Percentiles rank a stretch among this genome's conserved stretches.
These are phyloP conservation scores for Wickerhamomyces mucosus DNA, from an alignment of 805 yeast genomes.

Conservation along the genomic window DNA sequence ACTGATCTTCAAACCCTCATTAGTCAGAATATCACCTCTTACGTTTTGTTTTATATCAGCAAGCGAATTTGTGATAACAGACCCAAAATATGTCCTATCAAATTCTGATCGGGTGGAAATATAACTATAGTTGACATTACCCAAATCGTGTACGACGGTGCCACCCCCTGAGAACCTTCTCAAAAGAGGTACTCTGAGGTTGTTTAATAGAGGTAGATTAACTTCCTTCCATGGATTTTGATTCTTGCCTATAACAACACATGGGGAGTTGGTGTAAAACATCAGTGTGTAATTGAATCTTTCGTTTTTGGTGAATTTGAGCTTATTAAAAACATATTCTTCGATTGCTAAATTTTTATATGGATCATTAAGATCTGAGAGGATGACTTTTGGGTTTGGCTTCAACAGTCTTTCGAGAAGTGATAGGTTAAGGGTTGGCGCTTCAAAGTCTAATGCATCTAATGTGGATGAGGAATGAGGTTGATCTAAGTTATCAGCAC, in stretches of 20 bases:
- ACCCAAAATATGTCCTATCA: slow-evolving; percentile 31
- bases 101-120: slow-evolving; percentile 63
- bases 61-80: slow-evolving; percentile 30
- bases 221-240: slow-evolving; percentile 92
- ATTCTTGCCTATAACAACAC: slow-evolving; percentile 92
- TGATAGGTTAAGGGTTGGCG: slow-evolving; percentile 6
- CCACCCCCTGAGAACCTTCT: slow-evolving; percentile 93
- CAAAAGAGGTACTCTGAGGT: slow-evolving; percentile 51
- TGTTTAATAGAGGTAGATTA: slow-evolving; percentile 45
- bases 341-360: slow-evolving; percentile 74
- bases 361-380: slow-evolving; percentile 58
- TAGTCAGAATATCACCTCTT: slow-evolving; percentile 71
- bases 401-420: slow-evolving; percentile 16
- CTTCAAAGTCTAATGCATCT: slow-evolving; percentile 2
- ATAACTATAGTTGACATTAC: slow-evolving; percentile 81
- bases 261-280: slow-evolving; percentile 68
- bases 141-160: slow-evolving; percentile 87
- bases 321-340: slow-evolving; percentile 54
- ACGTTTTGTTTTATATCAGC: slow-evolving; percentile 42
- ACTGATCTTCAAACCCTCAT: slow-evolving; percentile 51
- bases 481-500: slow-evolving; percentile 7
- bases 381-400: slow-evolving; percentile 40
- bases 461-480: neutral
- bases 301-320: slow-evolving; percentile 28
- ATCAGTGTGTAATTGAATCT: slow-evolving; percentile 36